Evolutionary conservation across 257 asterid genomes (phyloP), one percentile per base, ranked within the genome.

Genomic region (Solanum medicagineum): DNA sequence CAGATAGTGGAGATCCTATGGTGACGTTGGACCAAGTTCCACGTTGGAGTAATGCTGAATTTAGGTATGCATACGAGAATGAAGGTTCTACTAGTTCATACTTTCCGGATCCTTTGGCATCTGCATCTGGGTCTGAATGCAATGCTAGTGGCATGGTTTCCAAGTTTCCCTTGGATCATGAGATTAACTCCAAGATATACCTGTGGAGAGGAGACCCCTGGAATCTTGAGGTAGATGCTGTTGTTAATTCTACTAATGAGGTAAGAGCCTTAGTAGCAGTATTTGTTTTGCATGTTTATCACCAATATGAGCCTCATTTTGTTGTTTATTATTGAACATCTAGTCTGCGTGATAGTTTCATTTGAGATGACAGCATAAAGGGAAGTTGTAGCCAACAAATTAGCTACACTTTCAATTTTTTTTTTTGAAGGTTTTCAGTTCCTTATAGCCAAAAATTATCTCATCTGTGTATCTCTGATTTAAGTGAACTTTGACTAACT

Each of bases 141-240:
- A 87, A 90, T 63, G 93, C 94, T 83, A 91, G 92, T 89, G 94
- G 97, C 22, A 83, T 87, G 90, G 87, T 92, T n/a, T 93, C 98
- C 66, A 91, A 91, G 91, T 95, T 95, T 86, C 97, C 98, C 8
- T 57, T 94, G 74, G 95, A 94, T 89, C 93, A 85, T 75, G 98
- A 94, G 55, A 89, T 94, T 63, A 94, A 93, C 90, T 93, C 95
- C 1, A 93, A 92, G 91, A 93, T 95, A 85, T 94, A 94, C 91
- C 92, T 94, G 84, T 95, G 98, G 98, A 93, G 97, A 90, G 98
- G 98, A 82, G 88, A 92, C 87, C 98, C 98, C 14, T 94, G 98
- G 98, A 91, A 93, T 93, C 97, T 95, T 32, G 97, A 94, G 92
- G 97, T 95, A 88, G 98, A 95, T 91, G 98, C 96, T 80, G 98